A percentile compares a stretch with the other conserved stretches of the same genome.
These are phyloP conservation scores for Solanum paucissectum DNA, from an alignment of 257 asterid genomes.

Conservation along the genomic window DNA sequence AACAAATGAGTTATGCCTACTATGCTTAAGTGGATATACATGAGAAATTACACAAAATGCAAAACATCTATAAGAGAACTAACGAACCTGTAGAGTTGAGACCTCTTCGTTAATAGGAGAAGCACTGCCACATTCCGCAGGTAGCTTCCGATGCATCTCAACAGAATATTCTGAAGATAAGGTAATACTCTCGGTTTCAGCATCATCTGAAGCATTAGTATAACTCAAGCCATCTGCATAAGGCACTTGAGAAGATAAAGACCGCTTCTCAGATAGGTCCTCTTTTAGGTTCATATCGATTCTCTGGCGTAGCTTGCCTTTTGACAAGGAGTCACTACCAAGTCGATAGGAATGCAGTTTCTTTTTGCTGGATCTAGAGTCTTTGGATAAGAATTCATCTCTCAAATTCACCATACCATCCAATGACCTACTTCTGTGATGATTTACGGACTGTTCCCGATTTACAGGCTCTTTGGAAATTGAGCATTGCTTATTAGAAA, in stretches of 20 bases:
- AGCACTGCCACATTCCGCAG: slow-evolving; percentile 10
- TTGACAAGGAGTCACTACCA: slow-evolving; percentile 26
- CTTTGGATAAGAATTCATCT: slow-evolving; percentile 23
- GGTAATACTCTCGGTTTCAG: slow-evolving; percentile 22
- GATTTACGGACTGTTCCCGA: slow-evolving; percentile 1
- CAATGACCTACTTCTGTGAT: slow-evolving; percentile 28
- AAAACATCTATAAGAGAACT: neutral
- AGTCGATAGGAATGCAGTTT: slow-evolving; percentile 24
- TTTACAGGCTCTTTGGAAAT: slow-evolving; percentile 15
- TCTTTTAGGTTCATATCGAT: slow-evolving; percentile 24
- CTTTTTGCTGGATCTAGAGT: slow-evolving; percentile 29
- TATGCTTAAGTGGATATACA: neutral
- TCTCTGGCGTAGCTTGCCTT: slow-evolving; percentile 20
- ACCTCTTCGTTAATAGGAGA: slow-evolving; percentile 20
- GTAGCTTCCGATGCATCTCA: slow-evolving; percentile 17
- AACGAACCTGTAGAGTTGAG: slow-evolving; percentile 39
- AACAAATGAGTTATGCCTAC: neutral
- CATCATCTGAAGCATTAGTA: slow-evolving; percentile 20
- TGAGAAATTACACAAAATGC: neutral
- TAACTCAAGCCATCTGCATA: slow-evolving; percentile 6
- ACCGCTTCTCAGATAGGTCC: slow-evolving; percentile 22
- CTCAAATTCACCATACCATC: slow-evolving; percentile 25
- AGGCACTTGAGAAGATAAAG: slow-evolving; percentile 9
- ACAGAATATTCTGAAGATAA: slow-evolving; percentile 18
- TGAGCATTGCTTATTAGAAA: slow-evolving; percentile 14